Evolutionary conservation across 2,329 filamentous ascomycete species (phyloP), one percentile per base, ranked within the genome.

Genomic region (Aureobasidium sp.): DNA sequence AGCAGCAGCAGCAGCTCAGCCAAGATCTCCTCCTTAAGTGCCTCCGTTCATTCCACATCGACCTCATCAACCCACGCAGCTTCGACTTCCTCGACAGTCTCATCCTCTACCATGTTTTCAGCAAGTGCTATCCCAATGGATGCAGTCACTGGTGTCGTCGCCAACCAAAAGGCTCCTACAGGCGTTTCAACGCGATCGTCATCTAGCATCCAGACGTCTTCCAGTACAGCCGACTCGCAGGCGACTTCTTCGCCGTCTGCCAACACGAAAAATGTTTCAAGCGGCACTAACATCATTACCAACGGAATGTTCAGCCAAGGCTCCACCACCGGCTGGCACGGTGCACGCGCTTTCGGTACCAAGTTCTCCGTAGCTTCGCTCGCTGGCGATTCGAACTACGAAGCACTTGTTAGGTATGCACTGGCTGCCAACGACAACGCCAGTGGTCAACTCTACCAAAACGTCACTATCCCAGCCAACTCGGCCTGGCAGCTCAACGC

Each of bases 381-480:
- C 45, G 47, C 45, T 20, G 47, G 47, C 25, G 57, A 61, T 22
- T 41, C 36, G 27, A 61, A 59, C 56, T 59, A 59, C 34, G 44
- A 59, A 41, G 56, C 56, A 39, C 56, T 59, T 59, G 44, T 59
- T 4, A 59, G 42, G 17, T 61, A 61, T 27, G 22, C 45, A 31
- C 17, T 61, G 36, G 37, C 17, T 36, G 37, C 37, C 37, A 41
- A 61, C 27, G 57, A 47, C 47, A 61, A 61, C 5, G 57, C 45
- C 2, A 52, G 37, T 14, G 57, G 47, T 37, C 45, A 61, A 15
- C 41, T 61, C 15, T 61, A 51, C 14, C 57, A 61, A 25, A 61
- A 52, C 6, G 57, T 61, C 27, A 61, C 36, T 29, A 61, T 61
- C 8, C 57, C 57, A n/a, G 57, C 57, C n/a, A 47, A 47, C 34